These are phyloP conservation scores for Miscanthus lutarioriparius DNA, from an alignment of 176 grass and related monocot species.

Conservation along the genomic window DNA sequence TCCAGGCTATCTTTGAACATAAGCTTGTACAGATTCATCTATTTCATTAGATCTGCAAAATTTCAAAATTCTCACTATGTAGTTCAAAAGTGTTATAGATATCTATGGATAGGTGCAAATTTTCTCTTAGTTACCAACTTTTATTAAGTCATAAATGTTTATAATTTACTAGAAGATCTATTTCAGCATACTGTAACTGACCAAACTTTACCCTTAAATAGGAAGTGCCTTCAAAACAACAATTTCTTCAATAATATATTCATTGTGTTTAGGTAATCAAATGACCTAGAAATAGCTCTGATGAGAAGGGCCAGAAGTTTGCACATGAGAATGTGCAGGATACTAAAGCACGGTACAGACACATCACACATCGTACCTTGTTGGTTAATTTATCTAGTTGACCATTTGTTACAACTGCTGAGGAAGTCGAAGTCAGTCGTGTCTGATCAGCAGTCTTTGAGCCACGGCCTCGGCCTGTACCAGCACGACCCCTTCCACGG, in stretches of 20 bases:
- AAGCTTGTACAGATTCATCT: conserved; percentile 11
- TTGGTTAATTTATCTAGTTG: conserved; percentile 65
- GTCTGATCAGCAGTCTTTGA: conserved; percentile 73
- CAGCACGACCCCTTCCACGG: conserved; percentile 82
- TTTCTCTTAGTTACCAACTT: background rate
- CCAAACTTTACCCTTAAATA: background rate
- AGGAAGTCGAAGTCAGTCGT: conserved; percentile 40
- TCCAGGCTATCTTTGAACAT: conserved; percentile 12
- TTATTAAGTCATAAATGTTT: conserved; percentile 21
- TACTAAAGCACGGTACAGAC: background rate
- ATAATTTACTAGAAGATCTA: background rate
- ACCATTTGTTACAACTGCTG: conserved; percentile 59
- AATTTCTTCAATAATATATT: background rate
- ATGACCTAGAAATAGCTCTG: background rate
- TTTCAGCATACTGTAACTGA: conserved; percentile 26
- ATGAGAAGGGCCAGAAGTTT: background rate
- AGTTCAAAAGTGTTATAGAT: conserved; percentile 23
- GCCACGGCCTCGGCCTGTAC: conserved; percentile 66
- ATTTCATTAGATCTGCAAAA: conserved; percentile 7
- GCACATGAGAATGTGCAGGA: background rate
- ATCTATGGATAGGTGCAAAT: background rate
- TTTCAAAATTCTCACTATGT: conserved; percentile 2
- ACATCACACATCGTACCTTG: conserved; percentile 42
- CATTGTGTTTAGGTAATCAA: background rate
- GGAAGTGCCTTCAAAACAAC: background rate